Percentiles rank a stretch among this genome's conserved stretches.
These are phyloP conservation scores for Phytophthora macrochlamydospora DNA, from an alignment of 352 stramenopile species.

Conservation along the genomic window DNA sequence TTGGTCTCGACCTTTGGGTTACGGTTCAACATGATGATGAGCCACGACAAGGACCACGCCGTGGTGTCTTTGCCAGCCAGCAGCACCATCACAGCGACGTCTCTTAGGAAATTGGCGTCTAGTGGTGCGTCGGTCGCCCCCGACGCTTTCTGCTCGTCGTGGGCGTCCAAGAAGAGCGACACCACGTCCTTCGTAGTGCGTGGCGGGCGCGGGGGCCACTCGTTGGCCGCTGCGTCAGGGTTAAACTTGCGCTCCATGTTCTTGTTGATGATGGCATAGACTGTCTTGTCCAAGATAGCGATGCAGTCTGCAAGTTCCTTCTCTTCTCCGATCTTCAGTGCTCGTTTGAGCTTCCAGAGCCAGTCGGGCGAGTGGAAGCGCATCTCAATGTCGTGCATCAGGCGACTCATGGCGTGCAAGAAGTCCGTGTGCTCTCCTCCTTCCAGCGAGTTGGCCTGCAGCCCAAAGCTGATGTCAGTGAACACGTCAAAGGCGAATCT, in stretches of 20 bases:
- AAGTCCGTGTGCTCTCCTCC: conserved; percentile 49
- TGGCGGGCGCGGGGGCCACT: conserved; percentile 16
- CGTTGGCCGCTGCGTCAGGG: conserved; percentile 13
- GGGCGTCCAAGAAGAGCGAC: conserved; percentile 48
- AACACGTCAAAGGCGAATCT: conserved; percentile 66
- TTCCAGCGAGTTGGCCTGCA: conserved; percentile 51
- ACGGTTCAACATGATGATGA: conserved; percentile 67
- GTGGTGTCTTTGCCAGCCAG: conserved; percentile 81
- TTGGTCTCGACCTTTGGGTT: conserved; percentile 58
- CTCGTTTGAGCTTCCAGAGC: conserved; percentile 64
- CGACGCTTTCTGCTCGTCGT: conserved; percentile 28
- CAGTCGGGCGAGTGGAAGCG: conserved; percentile 56
- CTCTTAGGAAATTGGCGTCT: conserved; percentile 55
- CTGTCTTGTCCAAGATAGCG: conserved; percentile 40
- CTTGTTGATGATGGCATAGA: conserved; percentile 54
- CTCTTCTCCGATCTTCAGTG: conserved; percentile 49
- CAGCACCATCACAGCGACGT: conserved; percentile 77
- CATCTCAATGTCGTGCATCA: conserved; percentile 35
- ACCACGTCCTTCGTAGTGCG: conserved; percentile 42
- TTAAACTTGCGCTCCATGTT: conserved; percentile 45
- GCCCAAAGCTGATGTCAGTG: conserved; percentile 55
- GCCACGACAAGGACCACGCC: conserved; percentile 68
- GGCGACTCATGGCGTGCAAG: conserved; percentile 46
- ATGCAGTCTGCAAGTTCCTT: conserved; percentile 35
- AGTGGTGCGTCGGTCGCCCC: conserved; percentile 22